Conservation (phyloP, 495 filamentous ascomycete species). For the Aspergillus baeticus region DNA sequence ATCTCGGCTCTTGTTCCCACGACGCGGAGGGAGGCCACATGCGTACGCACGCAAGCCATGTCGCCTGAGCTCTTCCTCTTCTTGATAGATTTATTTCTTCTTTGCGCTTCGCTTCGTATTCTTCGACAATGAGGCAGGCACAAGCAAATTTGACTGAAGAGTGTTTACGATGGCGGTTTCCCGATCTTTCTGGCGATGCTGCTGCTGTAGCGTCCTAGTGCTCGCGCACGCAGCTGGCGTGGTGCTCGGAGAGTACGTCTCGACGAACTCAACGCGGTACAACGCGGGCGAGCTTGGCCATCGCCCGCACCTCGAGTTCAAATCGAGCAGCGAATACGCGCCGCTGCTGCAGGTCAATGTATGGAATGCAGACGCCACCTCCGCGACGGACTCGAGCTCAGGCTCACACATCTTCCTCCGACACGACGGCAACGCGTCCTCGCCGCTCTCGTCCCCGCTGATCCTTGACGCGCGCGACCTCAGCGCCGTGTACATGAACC, state of each 20-base stretch:
- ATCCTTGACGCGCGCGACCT: constrained; percentile 19
- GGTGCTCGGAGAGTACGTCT: constrained; percentile 12
- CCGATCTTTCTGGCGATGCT: constrained; percentile 10
- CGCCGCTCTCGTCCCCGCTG: constrained; percentile 20
- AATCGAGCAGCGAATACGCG: constrained; percentile 21
- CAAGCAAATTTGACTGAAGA: too few relatives aligned
- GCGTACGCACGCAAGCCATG: too few relatives aligned
- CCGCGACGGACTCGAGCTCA: too few relatives aligned
- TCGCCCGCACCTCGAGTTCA: constrained; percentile 23
- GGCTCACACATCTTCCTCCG: constrained; percentile 24
- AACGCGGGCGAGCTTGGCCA: constrained; percentile 21
- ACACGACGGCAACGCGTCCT: constrained; percentile 22
- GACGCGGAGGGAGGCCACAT: too few relatives aligned
- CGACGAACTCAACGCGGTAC: constrained; percentile 17
- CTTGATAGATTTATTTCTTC: too few relatives aligned
- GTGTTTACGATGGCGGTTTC: neutral
- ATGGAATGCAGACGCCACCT: constrained; percentile 18
- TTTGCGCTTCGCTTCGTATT: too few relatives aligned
- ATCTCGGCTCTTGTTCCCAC: too few relatives aligned
- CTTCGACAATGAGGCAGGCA: too few relatives aligned
- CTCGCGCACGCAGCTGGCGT: neutral
- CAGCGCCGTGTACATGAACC: constrained; percentile 23
- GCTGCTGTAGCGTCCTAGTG: neutral
- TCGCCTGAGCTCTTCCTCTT: too few relatives aligned
- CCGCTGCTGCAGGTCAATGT: constrained; percentile 21